Evolutionary conservation across 129 eudicot genomes (phyloP).

Genomic region (Flaveria bidentis): DNA sequence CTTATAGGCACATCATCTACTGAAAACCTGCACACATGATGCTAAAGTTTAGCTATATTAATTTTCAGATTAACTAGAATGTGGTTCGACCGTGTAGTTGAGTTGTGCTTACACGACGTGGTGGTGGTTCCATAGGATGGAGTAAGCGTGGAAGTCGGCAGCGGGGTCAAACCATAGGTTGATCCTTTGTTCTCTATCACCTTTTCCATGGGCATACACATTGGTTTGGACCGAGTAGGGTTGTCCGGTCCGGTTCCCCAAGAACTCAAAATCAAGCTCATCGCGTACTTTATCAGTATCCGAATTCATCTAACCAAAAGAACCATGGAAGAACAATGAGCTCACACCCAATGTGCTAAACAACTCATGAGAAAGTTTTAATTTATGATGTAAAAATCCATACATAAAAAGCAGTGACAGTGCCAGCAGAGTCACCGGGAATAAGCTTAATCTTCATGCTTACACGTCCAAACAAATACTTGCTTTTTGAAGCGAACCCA

Average conservation of each 20-base stretch:
- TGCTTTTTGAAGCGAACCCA: constrained; percentile 67
- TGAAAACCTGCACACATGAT: constrained; percentile 46
- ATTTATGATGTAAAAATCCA: background rate
- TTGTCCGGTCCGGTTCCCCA: constrained; percentile 85
- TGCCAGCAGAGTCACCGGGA: constrained; percentile 93
- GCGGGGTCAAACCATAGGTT: constrained; percentile 97
- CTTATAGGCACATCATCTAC: constrained; percentile 83
- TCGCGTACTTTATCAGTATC: constrained; percentile 62
- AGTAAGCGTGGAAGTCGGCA: constrained; percentile 63
- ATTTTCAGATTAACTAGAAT: background rate
- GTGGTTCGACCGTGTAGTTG: background rate
- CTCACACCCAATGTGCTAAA: background rate
- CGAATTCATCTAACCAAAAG: constrained; percentile 63
- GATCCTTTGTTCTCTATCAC: constrained; percentile 80
- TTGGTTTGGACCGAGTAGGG: constrained; percentile 92
- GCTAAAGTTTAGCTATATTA: background rate
- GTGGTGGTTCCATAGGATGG: constrained; percentile 77
- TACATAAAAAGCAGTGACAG: constrained; percentile 90
- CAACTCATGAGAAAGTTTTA: background rate
- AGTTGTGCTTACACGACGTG: constrained; percentile 59
- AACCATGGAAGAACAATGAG: background rate
- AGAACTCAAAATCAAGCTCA: constrained; percentile 88
- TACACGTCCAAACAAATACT: constrained; percentile 71
- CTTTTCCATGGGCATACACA: constrained; percentile 73
- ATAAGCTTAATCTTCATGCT: constrained; percentile 87